phyloP scores from a whole-genome alignment of 768 basidiomycete genomes.

The Rhodosporidiobolus sp. region DNA sequence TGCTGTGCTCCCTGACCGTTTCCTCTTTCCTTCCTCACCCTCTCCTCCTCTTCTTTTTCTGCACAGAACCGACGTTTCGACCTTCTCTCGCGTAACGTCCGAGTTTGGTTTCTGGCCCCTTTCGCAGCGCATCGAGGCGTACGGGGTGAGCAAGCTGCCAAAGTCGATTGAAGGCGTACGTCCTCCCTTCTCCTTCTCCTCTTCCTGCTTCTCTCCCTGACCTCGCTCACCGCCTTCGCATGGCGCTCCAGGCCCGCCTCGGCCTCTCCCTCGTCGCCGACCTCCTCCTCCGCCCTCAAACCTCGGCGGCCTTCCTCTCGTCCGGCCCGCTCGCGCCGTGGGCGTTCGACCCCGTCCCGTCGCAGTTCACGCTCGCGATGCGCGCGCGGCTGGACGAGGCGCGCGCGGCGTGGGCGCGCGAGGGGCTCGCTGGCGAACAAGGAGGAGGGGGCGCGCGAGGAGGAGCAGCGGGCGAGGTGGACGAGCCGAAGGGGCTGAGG shows the following conservation, averaged over 20 bases:
- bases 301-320: conserved; percentile 7
- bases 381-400: conserved; percentile 31
- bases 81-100: conserved; percentile 33
- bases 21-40: not conserved
- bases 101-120: conserved; percentile 40
- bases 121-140: conserved; percentile 31
- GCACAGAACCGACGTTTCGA: conserved; percentile 20
- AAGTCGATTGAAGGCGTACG: conserved; percentile 28
- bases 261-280: conserved; percentile 31
- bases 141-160: conserved; percentile 13
- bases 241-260: conserved; percentile 17
- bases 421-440: not conserved
- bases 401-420: conserved; percentile 5
- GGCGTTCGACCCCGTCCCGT: conserved; percentile 38
- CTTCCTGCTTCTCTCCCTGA: not conserved
- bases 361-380: conserved; percentile 16
- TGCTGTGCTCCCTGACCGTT: not conserved
- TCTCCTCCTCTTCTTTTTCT: no score
- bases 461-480: not conserved
- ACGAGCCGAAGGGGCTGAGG: conserved; percentile 17
- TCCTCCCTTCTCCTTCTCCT: not conserved
- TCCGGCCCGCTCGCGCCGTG: conserved; percentile 35
- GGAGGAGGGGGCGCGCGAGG: not conserved
- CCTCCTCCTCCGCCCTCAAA: conserved; percentile 31
- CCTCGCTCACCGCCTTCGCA: not conserved